These are phyloP conservation scores for Rhododendron vialii DNA, from an alignment of 148 eudicot species.

Conservation along the genomic window DNA sequence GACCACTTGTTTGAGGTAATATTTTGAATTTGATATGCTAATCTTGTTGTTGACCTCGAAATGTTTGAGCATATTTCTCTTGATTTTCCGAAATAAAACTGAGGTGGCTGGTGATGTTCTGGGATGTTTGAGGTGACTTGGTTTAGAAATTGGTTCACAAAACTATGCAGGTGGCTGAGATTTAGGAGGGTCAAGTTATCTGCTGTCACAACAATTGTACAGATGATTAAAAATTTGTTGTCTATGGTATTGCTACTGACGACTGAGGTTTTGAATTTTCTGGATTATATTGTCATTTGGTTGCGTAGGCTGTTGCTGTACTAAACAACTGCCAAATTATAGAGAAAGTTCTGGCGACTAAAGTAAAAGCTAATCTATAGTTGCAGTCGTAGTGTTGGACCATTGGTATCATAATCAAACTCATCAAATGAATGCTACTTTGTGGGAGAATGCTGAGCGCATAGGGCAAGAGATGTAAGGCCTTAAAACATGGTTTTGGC, in stretches of 20 bases:
- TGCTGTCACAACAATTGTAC: not conserved
- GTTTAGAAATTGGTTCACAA: not conserved
- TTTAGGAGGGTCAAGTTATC: not conserved
- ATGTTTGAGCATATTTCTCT: not conserved
- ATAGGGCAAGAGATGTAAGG: not conserved
- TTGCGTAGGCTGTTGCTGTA: not conserved
- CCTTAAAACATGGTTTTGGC: not conserved
- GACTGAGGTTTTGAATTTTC: not conserved
- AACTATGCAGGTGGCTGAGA: not conserved
- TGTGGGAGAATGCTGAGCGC: not conserved
- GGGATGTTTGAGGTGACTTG: not conserved
- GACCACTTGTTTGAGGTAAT: conserved; percentile 52
- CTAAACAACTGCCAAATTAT: not conserved
- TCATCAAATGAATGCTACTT: not conserved
- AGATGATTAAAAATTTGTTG: not conserved
- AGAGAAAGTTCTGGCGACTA: not conserved
- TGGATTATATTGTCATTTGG: not conserved
- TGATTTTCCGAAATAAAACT: not conserved
- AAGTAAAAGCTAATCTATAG: not conserved
- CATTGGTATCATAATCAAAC: not conserved
- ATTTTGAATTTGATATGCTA: not conserved
- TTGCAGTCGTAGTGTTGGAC: not conserved
- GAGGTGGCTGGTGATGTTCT: not conserved
- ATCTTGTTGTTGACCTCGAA: not conserved
- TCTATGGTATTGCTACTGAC: not conserved